These are phyloP conservation scores for Pseudomonodictys pantanalensis DNA, from an alignment of 495 filamentous ascomycete genomes.

Conservation along the genomic window DNA sequence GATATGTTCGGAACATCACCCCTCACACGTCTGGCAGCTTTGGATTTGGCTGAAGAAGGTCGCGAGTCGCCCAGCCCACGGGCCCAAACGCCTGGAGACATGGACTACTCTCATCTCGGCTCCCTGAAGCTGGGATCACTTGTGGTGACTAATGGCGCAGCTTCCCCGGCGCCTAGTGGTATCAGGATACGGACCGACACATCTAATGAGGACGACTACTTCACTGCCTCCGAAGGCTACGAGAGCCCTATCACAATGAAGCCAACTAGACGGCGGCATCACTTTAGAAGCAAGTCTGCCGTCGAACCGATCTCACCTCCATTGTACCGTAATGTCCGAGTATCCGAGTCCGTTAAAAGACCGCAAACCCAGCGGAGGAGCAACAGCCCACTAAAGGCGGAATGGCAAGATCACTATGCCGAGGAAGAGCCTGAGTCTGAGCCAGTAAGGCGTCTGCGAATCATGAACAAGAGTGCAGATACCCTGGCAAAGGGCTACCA, in stretches of 20 bases:
- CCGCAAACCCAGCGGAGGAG: slow-evolving; percentile 2
- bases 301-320: slow-evolving; percentile 9
- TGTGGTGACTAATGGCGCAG: slow-evolving; percentile 41
- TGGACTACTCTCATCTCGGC: slow-evolving; percentile 37
- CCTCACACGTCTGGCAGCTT: slow-evolving; percentile 26
- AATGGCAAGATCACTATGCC: not conserved
- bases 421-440: not conserved
- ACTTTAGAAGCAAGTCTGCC: slow-evolving; percentile 22
- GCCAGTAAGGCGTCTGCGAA: slow-evolving; percentile 1
- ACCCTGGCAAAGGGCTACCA: slow-evolving; percentile 28
- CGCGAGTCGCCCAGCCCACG: slow-evolving; percentile 23
- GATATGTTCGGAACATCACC: slow-evolving; percentile 30
- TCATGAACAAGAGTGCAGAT: slow-evolving; percentile 25
- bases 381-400: slow-evolving; percentile 24
- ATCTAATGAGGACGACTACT: slow-evolving; percentile 35
- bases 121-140: slow-evolving; percentile 40
- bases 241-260: slow-evolving; percentile 8
- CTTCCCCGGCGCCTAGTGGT: slow-evolving; percentile 40
- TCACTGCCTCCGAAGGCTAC: slow-evolving; percentile 29
- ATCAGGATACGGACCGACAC: slow-evolving; percentile 11
- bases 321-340: not conserved
- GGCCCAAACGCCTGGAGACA: slow-evolving; percentile 38
- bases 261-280: not conserved
- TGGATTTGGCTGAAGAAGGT: slow-evolving; percentile 33
- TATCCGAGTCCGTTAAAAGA: not conserved